phyloP scores from a whole-genome alignment of 768 basidiomycete genomes.

The Fomitopsis pulvina region DNA sequence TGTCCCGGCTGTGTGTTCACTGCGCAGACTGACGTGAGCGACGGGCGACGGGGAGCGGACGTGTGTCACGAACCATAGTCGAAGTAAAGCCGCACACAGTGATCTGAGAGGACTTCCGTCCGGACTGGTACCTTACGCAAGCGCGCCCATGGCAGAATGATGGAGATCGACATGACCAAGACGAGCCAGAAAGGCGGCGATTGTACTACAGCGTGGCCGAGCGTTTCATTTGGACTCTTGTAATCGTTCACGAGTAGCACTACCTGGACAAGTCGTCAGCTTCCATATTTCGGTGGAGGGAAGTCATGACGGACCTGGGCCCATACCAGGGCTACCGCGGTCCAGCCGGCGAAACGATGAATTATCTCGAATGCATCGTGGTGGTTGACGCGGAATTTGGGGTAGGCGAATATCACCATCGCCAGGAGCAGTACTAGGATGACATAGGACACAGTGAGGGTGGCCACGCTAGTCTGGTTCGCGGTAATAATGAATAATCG shows the following conservation, averaged over 20 bases:
- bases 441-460: conserved; percentile 40
- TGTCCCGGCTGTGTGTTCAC: conserved; percentile 24
- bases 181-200: conserved; percentile 49
- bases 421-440: conserved; percentile 39
- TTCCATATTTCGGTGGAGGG: not conserved
- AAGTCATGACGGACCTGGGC: conserved; percentile 28
- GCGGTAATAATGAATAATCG: not conserved
- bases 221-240: conserved; percentile 25
- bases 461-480: conserved; percentile 42
- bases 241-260: conserved; percentile 48
- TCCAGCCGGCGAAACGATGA: conserved; percentile 53
- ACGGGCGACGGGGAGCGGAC: not conserved
- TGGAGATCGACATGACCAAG: conserved; percentile 43
- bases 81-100: conserved; percentile 49
- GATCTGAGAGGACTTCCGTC: conserved; percentile 42
- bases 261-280: conserved; percentile 23
- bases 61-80: conserved; percentile 36
- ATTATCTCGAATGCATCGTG: conserved; percentile 47
- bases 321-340: conserved; percentile 45
- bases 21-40: conserved; percentile 1
- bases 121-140: conserved; percentile 47
- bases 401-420: conserved; percentile 45
- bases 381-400: conserved; percentile 34
- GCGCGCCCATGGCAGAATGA: conserved; percentile 48
- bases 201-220: conserved; percentile 34